phyloP scores from a whole-genome alignment of 441 rosid species.

The Corymbia calophylla region DNA sequence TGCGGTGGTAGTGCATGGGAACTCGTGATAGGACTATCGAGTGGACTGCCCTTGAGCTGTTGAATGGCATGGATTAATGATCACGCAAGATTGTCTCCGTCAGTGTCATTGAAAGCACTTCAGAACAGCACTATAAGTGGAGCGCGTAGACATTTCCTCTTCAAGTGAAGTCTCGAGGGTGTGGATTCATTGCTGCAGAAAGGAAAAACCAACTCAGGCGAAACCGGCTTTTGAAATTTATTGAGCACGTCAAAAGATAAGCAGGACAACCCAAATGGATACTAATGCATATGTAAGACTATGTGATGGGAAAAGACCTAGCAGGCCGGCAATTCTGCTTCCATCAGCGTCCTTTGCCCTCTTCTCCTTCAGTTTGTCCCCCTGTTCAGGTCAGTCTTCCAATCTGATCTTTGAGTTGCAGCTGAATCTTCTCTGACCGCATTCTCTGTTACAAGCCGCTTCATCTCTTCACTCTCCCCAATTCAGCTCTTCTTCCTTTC shows the following conservation, averaged over 20 bases:
- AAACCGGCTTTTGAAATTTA: neutral
- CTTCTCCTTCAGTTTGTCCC: slow-evolving; percentile 95
- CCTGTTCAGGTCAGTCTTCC: slow-evolving; percentile 70
- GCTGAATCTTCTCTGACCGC: slow-evolving; percentile 66
- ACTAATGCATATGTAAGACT: neutral
- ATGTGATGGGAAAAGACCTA: slow-evolving; percentile 45
- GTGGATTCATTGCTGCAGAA: slow-evolving; percentile 87
- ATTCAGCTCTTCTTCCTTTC: slow-evolving; percentile 82
- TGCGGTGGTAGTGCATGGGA: slow-evolving; percentile 34
- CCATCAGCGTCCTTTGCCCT: slow-evolving; percentile 83
- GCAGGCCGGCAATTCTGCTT: slow-evolving; percentile 86
- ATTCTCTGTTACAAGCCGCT: slow-evolving; percentile 84
- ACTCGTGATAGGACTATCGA: slow-evolving; percentile 57
- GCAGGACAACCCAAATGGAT: neutral
- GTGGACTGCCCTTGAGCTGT: slow-evolving; percentile 72
- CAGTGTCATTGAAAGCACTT: neutral
- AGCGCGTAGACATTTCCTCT: slow-evolving; percentile 89
- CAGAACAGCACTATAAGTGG: slow-evolving; percentile 76
- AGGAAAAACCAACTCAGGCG: neutral
- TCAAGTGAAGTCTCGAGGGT: slow-evolving; percentile 74
- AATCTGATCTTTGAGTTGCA: slow-evolving; percentile 83
- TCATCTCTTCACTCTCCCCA: slow-evolving; percentile 87
- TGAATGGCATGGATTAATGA: slow-evolving; percentile 81
- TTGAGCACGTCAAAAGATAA: neutral
- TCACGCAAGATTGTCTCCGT: neutral